These are phyloP conservation scores for Corylus avellana DNA, from an alignment of 306 rosid genomes.

Conservation along the genomic window DNA sequence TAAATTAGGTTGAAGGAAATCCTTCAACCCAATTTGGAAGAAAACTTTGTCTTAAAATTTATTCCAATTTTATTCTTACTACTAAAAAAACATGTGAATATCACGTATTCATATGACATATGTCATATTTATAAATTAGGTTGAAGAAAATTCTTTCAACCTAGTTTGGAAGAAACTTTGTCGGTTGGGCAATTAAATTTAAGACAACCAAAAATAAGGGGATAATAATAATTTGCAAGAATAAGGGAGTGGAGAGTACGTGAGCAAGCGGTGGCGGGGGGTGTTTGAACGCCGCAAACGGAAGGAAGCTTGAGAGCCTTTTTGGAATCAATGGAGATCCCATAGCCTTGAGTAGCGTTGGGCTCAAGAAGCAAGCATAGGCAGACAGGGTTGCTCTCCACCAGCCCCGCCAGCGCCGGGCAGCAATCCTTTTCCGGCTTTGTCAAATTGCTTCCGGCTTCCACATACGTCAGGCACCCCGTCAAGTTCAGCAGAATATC, in stretches of 20 bases:
- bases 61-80: too few species aligned
- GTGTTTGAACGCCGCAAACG: constrained; percentile 56
- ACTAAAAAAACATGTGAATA: too few species aligned
- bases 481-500: constrained; percentile 38
- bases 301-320: constrained; percentile 72
- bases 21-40: too few species aligned
- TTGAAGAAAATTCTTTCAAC: too few species aligned
- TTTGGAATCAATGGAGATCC: constrained; percentile 46
- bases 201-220: too few species aligned
- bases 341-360: constrained; percentile 12
- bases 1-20: too few species aligned
- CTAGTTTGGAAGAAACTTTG: too few species aligned
- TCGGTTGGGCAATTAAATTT: too few species aligned
- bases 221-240: too few species aligned
- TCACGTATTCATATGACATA: too few species aligned
- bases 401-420: constrained; percentile 57
- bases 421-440: constrained; percentile 76
- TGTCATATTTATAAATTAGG: too few species aligned
- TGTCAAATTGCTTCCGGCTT: constrained; percentile 47
- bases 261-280: constrained; percentile 55
- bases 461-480: constrained; percentile 74
- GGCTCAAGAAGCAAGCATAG: constrained; percentile 55
- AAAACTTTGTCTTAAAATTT: too few species aligned
- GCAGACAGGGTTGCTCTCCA: constrained; percentile 53
- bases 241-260: constrained; percentile 24